Evolutionary conservation across 73 alveolate species (phyloP).

Genomic region (Stentor roeselii): DNA sequence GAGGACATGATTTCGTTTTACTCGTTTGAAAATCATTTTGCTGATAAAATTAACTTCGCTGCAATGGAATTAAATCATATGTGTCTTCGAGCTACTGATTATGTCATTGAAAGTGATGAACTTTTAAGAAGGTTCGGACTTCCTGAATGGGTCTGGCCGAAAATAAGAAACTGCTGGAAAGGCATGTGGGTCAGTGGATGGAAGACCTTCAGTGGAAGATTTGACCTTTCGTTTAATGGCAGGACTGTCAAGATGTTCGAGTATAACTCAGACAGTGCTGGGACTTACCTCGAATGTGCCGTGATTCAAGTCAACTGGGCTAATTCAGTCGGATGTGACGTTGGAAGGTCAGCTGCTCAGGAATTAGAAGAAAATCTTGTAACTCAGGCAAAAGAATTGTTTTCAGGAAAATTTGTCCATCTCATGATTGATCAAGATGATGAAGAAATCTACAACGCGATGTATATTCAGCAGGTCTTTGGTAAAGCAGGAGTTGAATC

Average conservation of each 20-base stretch:
- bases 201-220: neutral
- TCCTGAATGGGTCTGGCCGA: neutral
- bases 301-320: slow-evolving; percentile 1
- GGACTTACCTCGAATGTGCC: neutral
- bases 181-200: neutral
- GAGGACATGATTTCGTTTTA: neutral
- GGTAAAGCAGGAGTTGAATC: neutral
- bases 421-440: neutral
- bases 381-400: neutral
- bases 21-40: neutral
- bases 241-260: neutral
- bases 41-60: neutral
- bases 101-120: neutral
- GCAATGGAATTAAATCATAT: neutral
- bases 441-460: neutral
- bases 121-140: neutral
- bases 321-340: neutral
- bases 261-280: slow-evolving; percentile 1
- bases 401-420: neutral
- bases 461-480: neutral
- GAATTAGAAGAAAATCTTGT: neutral
- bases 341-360: neutral
- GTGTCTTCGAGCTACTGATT: neutral
- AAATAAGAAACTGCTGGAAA: neutral
- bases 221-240: neutral